phyloP scores from a whole-genome alignment of 2,329 filamentous ascomycete species.

The Fusarium austroafricanum region DNA sequence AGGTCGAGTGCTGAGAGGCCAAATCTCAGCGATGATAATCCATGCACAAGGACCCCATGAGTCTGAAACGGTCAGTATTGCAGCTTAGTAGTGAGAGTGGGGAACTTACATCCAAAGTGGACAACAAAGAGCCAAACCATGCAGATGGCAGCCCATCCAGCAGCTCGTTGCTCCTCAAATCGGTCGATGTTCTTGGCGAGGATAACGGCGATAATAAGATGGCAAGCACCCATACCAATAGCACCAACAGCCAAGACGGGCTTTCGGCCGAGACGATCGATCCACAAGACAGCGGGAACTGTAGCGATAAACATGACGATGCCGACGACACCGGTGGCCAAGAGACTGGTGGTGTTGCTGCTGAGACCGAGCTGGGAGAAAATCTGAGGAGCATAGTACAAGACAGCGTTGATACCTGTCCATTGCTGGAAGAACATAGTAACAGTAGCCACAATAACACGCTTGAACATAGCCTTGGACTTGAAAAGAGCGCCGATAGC shows the following conservation, averaged over 20 bases:
- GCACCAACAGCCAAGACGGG: conserved; percentile 72
- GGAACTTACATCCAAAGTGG: conserved; percentile 69
- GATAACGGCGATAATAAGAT: conserved; percentile 78
- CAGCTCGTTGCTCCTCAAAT: conserved; percentile 66
- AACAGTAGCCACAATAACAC: conserved; percentile 71
- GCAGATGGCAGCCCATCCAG: conserved; percentile 75
- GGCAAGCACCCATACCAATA: conserved; percentile 75
- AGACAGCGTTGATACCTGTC: conserved; percentile 64
- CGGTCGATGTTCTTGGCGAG: conserved; percentile 70
- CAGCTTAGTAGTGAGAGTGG: rapidly evolving
- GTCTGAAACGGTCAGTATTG: conserved; percentile 47
- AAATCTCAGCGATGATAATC: conserved; percentile 81
- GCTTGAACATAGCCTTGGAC: conserved; percentile 73
- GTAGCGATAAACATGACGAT: conserved; percentile 77
- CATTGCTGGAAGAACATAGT: conserved; percentile 70
- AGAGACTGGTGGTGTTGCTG: conserved; percentile 63
- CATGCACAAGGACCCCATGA: conserved; percentile 80
- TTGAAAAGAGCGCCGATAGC: conserved; percentile 73
- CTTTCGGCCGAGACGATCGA: conserved; percentile 73
- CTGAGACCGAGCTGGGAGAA: conserved; percentile 73
- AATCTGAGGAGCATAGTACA: conserved; percentile 78
- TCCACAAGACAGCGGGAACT: conserved; percentile 73
- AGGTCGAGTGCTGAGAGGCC: conserved; percentile 75
- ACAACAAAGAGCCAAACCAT: conserved; percentile 82
- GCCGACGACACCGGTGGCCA: conserved; percentile 78